These are phyloP conservation scores for Kockiozyma suomiensis DNA, from an alignment of 805 yeast genomes.

Conservation along the genomic window DNA sequence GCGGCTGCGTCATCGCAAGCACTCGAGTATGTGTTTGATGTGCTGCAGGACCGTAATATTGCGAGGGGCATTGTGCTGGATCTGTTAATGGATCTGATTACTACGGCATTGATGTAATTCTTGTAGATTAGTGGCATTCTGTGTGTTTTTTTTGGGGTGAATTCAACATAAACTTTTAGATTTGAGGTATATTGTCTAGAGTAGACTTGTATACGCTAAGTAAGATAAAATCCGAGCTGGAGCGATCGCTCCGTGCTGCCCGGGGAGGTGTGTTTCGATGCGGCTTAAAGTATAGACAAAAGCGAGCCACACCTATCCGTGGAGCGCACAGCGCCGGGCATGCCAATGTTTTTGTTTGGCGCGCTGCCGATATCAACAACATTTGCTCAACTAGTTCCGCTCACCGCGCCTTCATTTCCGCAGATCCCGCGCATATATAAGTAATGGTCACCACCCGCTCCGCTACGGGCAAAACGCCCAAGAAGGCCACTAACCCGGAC, in stretches of 20 bases:
- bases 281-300: no score
- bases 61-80: slow-evolving; percentile 34
- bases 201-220: background rate
- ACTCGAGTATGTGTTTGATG: slow-evolving; percentile 35
- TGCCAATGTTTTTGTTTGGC: background rate
- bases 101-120: slow-evolving; percentile 24
- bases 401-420: background rate
- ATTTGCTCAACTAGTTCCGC: background rate
- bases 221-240: background rate
- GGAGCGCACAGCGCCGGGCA: background rate
- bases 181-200: no score
- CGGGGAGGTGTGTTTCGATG: slow-evolving; percentile 8
- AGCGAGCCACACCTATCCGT: slow-evolving; percentile 1
- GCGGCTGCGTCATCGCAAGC: slow-evolving; percentile 36
- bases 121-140: background rate
- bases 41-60: slow-evolving; percentile 33
- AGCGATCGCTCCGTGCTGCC: slow-evolving; percentile 11
- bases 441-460: slow-evolving; percentile 28
- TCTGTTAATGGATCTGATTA: slow-evolving; percentile 32
- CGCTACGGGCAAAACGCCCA: slow-evolving; percentile 29
- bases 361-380: background rate
- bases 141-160: background rate
- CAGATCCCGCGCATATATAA: background rate
- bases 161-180: background rate
- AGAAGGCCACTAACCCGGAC: slow-evolving; percentile 19